A percentile compares a stretch with the other conserved stretches of the same genome.
These are phyloP conservation scores for Microglena sp. DNA, from an alignment of 139 green algal genomes.

Conservation along the genomic window DNA sequence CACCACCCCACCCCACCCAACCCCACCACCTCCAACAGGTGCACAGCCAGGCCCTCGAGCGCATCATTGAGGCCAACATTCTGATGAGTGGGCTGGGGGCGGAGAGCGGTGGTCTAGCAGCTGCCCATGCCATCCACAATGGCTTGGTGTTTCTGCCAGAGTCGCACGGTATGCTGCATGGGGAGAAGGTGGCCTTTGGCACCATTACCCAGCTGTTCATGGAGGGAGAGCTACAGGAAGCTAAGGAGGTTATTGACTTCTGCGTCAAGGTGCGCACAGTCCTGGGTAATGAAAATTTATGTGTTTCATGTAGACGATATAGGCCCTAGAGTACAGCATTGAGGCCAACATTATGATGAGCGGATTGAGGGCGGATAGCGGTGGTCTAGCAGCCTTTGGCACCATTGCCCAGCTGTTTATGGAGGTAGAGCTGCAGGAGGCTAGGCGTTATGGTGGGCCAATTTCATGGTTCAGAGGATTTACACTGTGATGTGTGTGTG, in stretches of 20 bases:
- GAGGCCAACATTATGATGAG: background rate
- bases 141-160: background rate
- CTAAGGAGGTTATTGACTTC: background rate
- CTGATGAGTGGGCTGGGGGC: slow-evolving; percentile 4
- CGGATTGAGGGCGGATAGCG: background rate
- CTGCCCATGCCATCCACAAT: background rate
- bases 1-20: background rate
- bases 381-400: background rate
- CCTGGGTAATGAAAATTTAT: background rate
- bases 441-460: too few relatives aligned
- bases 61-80: slow-evolving; percentile 1
- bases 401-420: too few relatives aligned
- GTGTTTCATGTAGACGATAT: background rate
- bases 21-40: background rate
- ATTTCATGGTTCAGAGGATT: too few relatives aligned
- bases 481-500: too few relatives aligned
- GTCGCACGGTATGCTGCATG: slow-evolving; percentile 1
- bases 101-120: background rate
- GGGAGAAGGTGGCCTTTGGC: background rate
- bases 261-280: background rate
- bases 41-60: background rate
- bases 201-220: background rate
- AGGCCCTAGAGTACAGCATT: background rate
- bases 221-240: background rate
- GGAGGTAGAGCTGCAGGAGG: too few relatives aligned